Conservation (phyloP, 139 green algal genomes). For the Picocystis salinarum region DNA sequence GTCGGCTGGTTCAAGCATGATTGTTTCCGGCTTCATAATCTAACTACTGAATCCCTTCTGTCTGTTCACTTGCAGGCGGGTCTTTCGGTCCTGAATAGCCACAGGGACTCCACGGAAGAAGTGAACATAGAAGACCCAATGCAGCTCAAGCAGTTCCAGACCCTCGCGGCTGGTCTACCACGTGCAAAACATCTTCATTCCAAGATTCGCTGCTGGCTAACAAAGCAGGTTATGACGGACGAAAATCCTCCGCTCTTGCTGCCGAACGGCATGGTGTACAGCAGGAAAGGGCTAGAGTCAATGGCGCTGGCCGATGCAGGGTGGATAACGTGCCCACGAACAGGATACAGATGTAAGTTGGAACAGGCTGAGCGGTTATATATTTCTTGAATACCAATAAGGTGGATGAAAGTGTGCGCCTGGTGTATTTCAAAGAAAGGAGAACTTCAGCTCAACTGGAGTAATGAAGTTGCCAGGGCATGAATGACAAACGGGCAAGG, state of each 20-base stretch:
- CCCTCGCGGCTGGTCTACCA: neutral
- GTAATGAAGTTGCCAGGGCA: too few species aligned
- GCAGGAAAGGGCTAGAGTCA: slow-evolving; percentile 25
- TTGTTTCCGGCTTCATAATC: slow-evolving; percentile 50
- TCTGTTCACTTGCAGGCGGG: slow-evolving; percentile 57
- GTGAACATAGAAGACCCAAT: neutral
- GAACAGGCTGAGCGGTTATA: too few species aligned
- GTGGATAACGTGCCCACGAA: slow-evolving; percentile 37
- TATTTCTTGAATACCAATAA: too few species aligned
- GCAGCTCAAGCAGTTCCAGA: neutral
- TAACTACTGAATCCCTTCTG: slow-evolving; percentile 52
- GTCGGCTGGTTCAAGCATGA: slow-evolving; percentile 48
- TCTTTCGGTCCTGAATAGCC: slow-evolving; percentile 66
- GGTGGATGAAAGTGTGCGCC: too few species aligned
- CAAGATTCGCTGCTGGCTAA: slow-evolving; percentile 25
- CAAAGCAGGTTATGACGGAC: slow-evolving; percentile 63
- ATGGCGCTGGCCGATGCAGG: slow-evolving; percentile 19
- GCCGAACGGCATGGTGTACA: slow-evolving; percentile 77
- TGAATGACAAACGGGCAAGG: too few species aligned
- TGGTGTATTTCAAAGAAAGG: too few species aligned
- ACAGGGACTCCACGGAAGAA: slow-evolving; percentile 8
- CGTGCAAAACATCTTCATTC: neutral
- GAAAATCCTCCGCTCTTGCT: slow-evolving; percentile 80
- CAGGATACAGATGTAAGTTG: slow-evolving; percentile 18
- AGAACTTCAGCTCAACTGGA: too few species aligned